A percentile compares a stretch with the other conserved stretches of the same genome.
Evolutionary conservation across 2,329 filamentous ascomycete species (phyloP).

Genomic region (Ilyonectria mors-panacis): DNA sequence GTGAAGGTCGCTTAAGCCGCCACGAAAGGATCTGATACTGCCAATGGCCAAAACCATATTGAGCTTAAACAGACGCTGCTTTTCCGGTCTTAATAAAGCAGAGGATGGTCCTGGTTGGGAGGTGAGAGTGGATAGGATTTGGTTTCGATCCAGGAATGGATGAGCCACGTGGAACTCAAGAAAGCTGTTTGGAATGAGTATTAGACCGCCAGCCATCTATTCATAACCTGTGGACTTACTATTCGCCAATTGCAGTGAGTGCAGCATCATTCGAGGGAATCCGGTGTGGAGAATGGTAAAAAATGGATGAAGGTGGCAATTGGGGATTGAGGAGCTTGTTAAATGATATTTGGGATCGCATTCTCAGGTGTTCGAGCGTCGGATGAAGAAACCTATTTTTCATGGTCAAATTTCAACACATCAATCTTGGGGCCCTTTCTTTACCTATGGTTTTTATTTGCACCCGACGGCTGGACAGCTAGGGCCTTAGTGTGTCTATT

Average conservation of each 20-base stretch:
- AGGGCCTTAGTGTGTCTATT: too few species aligned
- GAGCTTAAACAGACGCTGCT: neutral
- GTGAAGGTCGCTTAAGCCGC: neutral
- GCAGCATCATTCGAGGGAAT: neutral
- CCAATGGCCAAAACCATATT: slow-evolving; percentile 1
- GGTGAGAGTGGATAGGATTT: neutral
- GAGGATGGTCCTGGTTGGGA: neutral
- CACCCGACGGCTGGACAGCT: too few species aligned
- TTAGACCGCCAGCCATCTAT: neutral
- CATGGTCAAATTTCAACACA: too few species aligned
- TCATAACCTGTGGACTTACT: neutral
- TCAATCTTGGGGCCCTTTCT: too few species aligned
- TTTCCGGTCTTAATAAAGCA: neutral
- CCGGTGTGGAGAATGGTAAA: neutral
- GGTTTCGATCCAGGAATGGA: neutral
- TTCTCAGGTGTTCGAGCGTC: too few species aligned
- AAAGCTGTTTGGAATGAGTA: neutral
- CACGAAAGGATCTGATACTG: neutral
- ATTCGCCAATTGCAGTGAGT: neutral
- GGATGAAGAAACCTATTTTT: too few species aligned
- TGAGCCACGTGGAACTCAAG: neutral
- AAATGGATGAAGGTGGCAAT: neutral
- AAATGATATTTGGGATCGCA: neutral
- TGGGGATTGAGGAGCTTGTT: neutral
- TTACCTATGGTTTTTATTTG: too few species aligned